Evolutionary conservation across 78 protist species (phyloP), one percentile per base, ranked within the genome.

Genomic region (Andalucia godoyi): DNA sequence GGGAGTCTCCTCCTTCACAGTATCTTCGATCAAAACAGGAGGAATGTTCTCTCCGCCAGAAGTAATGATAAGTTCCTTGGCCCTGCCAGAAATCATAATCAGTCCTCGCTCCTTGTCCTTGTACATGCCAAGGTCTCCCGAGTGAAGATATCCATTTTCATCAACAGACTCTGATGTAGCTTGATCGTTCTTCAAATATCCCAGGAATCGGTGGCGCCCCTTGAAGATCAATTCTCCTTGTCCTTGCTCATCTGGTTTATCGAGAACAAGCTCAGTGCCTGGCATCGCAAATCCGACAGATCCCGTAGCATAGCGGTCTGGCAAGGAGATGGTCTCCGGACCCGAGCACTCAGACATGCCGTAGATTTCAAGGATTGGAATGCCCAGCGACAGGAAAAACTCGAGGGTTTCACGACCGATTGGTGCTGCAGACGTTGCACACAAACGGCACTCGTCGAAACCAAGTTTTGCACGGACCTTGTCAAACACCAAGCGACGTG

Each of bases 11-110:
- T 18, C 57, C 64, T 65, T 71, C 37, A 86, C 9, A 29, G 8
- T 25, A 63, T 74, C 77, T 52, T 90, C 95, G 34, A 85, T 60
- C 29, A 78, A 74, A 8, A 84, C 57, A 7, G 95, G 95, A 5
- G 95, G 74, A 4, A 90, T 66, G 47, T 90, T 90, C 52, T 90
- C 95, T 30, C 95, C 95, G 32, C 95, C 95, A 0, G 95, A 91
- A 8, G 86, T 77, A 53, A 90, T 90, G 57, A 90, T 80, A 18
- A 88, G 41, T 62, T 88, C 95, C 70, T 89, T 89, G 76, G 60
- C 66, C 29, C 95, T 51, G 45, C 90, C 95, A 0, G 88, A 79
- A 40, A 89, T 85, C 59, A 34, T 53, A 36, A 77, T 57, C 54
- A 49, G 46, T 2, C 90, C 90, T n/a, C n/a, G n/a, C 8, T 25